Conservation (phyloP, 2,329 filamentous ascomycete species). For the Colletotrichum cordylinicola region DNA sequence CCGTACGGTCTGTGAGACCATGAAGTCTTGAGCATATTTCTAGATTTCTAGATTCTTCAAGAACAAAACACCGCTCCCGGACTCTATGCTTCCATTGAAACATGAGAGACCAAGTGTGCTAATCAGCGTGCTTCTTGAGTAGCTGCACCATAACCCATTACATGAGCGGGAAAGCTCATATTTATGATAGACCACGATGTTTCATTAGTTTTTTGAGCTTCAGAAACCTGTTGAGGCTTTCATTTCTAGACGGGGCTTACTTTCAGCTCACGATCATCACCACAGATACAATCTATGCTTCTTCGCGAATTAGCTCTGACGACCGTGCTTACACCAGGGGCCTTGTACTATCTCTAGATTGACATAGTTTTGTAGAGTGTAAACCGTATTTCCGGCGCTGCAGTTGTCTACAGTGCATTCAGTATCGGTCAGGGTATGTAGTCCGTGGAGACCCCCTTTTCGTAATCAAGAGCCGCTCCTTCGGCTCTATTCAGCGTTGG, state of each 20-base stretch:
- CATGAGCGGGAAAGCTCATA: too few relatives aligned
- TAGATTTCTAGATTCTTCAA: fast-evolving
- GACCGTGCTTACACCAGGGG: too few relatives aligned
- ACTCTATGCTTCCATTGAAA: background rate
- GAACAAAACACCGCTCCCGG: background rate
- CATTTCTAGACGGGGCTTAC: too few relatives aligned
- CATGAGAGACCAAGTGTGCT: background rate
- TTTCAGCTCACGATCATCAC: too few relatives aligned
- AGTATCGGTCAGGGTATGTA: background rate
- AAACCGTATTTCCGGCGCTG: background rate
- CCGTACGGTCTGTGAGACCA: background rate
- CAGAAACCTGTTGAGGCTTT: too few relatives aligned
- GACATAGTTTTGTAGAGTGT: background rate
- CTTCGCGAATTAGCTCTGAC: too few relatives aligned
- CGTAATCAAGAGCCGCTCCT: fast-evolving
- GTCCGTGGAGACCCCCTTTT: background rate
- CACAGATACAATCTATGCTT: too few relatives aligned
- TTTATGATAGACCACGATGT: too few relatives aligned
- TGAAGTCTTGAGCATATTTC: background rate
- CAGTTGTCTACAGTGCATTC: fast-evolving
- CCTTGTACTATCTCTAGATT: background rate
- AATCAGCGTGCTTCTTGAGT: background rate
- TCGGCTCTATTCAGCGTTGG: background rate
- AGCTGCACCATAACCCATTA: too few relatives aligned
- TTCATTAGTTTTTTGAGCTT: too few relatives aligned